Conservation (phyloP, 345 rosid genomes). For the Eucalyptus viminalis region DNA sequence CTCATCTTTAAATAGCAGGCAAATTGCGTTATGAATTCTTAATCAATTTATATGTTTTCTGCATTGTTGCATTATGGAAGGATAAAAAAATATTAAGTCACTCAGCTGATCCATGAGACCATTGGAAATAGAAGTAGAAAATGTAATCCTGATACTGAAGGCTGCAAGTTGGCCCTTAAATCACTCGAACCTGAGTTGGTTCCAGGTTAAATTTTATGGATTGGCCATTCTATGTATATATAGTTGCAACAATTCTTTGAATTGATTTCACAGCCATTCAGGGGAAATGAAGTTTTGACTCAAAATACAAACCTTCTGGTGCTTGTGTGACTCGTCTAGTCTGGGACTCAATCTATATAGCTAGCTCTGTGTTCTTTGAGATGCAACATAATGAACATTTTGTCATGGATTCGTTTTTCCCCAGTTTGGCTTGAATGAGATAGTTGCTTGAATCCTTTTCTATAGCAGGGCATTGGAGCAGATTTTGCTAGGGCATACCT, state of each 20-base stretch:
- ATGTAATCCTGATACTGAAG: background rate
- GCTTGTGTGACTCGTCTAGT: background rate
- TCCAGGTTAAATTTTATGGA: background rate
- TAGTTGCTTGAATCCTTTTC: background rate
- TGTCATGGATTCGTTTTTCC: background rate
- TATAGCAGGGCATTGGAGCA: constrained; percentile 38
- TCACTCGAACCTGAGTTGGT: background rate
- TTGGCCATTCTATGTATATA: background rate
- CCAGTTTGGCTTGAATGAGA: background rate
- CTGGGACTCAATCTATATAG: background rate
- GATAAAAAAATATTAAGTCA: background rate
- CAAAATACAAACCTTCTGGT: background rate
- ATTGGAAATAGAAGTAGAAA: background rate
- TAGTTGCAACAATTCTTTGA: background rate
- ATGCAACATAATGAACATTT: background rate
- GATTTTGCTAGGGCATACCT: constrained; percentile 75
- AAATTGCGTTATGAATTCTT: background rate
- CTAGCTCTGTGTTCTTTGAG: background rate
- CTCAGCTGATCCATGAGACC: background rate
- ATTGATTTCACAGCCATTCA: background rate
- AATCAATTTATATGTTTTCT: background rate
- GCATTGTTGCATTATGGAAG: background rate
- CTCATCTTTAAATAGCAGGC: background rate
- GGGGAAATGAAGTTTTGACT: background rate
- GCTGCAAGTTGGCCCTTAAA: background rate